phyloP scores from a whole-genome alignment of 176 grass and related monocot species.

The Miscanthus lutarioriparius region DNA sequence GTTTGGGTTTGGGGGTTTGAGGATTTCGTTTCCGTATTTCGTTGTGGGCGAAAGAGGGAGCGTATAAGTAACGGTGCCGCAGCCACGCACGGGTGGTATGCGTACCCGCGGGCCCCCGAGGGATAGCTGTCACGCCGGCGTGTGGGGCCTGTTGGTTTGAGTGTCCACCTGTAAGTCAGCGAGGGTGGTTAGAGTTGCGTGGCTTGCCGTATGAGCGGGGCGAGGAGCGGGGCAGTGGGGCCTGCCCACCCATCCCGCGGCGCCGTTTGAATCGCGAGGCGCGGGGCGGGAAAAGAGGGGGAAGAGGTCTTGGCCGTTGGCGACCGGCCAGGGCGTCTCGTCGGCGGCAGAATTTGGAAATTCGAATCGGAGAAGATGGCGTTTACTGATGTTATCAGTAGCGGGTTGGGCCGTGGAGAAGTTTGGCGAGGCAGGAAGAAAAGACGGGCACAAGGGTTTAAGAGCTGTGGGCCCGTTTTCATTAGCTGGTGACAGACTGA shows the following conservation, averaged over 20 bases:
- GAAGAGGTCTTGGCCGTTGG: not conserved
- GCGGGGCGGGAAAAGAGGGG: slow-evolving; percentile 26
- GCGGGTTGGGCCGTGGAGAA: not conserved
- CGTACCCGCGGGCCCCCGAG: not conserved
- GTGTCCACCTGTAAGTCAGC: not conserved
- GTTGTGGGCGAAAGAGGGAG: not conserved
- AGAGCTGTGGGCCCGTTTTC: not conserved
- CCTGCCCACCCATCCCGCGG: not conserved
- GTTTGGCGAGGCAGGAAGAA: not conserved
- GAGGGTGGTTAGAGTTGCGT: fast-evolving
- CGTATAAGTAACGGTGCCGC: slow-evolving; percentile 20
- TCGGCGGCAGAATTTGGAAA: not conserved
- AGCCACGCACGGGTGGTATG: not conserved
- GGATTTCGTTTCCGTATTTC: not conserved
- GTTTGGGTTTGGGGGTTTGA: not conserved
- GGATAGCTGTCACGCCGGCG: not conserved
- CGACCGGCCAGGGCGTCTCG: not conserved
- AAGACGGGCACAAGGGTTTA: not conserved
- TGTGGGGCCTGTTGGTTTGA: fast-evolving
- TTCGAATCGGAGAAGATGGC: slow-evolving; percentile 13
- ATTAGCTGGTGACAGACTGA: not conserved
- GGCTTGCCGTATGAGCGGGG: too few relatives aligned
- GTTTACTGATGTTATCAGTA: not conserved
- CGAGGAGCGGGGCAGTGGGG: slow-evolving; percentile 10
- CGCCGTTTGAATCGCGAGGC: slow-evolving; percentile 42